phyloP scores from a whole-genome alignment of 2,329 filamentous ascomycete genomes.

The Fusarium praegraminearum region DNA sequence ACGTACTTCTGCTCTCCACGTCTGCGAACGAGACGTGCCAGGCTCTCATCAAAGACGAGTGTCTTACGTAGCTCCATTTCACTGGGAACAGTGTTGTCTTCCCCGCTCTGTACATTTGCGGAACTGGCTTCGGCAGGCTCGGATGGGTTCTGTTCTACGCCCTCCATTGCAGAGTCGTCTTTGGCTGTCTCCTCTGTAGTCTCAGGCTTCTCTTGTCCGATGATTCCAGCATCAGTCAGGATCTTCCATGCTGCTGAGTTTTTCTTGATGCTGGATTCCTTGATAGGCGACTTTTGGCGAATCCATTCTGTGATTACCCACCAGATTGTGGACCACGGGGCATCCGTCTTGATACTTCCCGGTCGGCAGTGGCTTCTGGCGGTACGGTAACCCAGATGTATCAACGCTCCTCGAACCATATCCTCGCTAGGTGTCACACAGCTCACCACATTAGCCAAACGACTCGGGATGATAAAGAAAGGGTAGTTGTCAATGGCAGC shows the following conservation, averaged over 20 bases:
- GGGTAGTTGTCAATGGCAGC: constrained; percentile 78
- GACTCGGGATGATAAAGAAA: constrained; percentile 86
- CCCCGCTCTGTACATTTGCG: constrained; percentile 36
- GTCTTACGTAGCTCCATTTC: constrained; percentile 67
- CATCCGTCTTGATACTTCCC: constrained; percentile 93
- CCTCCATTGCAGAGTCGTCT: constrained; percentile 54
- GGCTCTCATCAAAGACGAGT: constrained; percentile 77
- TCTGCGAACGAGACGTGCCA: constrained; percentile 77
- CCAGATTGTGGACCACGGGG: constrained; percentile 91
- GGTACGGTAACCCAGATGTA: constrained; percentile 82
- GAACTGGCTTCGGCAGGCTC: constrained; percentile 1
- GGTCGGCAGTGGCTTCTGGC: constrained; percentile 90
- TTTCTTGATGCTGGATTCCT: constrained; percentile 75
- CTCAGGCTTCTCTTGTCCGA: constrained; percentile 50
- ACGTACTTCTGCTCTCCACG: constrained; percentile 78
- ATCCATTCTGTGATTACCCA: constrained; percentile 94
- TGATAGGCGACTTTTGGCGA: constrained; percentile 82
- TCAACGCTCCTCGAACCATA: constrained; percentile 82
- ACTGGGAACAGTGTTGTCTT: constrained; percentile 33
- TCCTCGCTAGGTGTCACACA: constrained; percentile 84
- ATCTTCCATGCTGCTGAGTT: constrained; percentile 80
- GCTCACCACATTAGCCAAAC: constrained; percentile 80
- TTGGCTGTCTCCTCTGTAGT: constrained; percentile 29
- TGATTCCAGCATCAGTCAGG: constrained; percentile 59
- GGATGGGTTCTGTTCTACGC: constrained; percentile 50